Conservation (phyloP, 2,329 filamentous ascomycete species). For the Macrophomina phaseolina region DNA sequence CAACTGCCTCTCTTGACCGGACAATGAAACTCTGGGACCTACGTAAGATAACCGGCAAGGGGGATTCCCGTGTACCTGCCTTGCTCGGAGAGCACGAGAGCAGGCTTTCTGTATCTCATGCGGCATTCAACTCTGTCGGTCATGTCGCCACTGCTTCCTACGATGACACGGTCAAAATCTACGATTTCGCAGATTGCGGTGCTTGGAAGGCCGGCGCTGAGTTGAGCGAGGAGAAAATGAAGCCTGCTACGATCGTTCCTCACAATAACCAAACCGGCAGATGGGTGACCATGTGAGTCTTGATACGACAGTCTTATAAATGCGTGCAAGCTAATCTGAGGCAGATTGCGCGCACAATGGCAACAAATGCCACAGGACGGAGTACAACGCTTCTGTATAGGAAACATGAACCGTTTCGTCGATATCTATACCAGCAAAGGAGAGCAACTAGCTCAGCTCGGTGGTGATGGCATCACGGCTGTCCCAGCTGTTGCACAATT, state of each 20-base stretch:
- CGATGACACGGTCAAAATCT: constrained; percentile 93
- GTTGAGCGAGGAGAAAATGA: constrained; percentile 68
- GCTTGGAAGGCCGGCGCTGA: constrained; percentile 60
- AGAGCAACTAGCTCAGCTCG: constrained; percentile 85
- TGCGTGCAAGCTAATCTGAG: not conserved
- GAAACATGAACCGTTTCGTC: constrained; percentile 97
- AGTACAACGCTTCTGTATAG: constrained; percentile 87
- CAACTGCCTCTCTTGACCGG: constrained; percentile 88
- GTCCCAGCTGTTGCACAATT: constrained; percentile 93
- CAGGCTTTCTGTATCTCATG: constrained; percentile 86
- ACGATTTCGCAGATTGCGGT: constrained; percentile 67
- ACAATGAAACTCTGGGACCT: constrained; percentile 93
- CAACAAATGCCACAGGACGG: constrained; percentile 78
- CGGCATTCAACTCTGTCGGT: constrained; percentile 83
- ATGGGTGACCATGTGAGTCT: constrained; percentile 81
- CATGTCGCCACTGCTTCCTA: constrained; percentile 92
- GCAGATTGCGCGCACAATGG: constrained; percentile 78
- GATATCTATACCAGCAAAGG: constrained; percentile 85
- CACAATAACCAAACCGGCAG: constrained; percentile 97
- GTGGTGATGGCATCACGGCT: constrained; percentile 88
- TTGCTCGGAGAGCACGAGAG: constrained; percentile 83
- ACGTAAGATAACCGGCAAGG: constrained; percentile 73
- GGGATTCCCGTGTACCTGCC: constrained; percentile 65
- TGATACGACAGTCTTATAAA: constrained; percentile 32
- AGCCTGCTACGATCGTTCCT: constrained; percentile 69